Evolutionary conservation across 2,329 filamentous ascomycete species (phyloP).

Genomic region (Fusarium chuoi): DNA sequence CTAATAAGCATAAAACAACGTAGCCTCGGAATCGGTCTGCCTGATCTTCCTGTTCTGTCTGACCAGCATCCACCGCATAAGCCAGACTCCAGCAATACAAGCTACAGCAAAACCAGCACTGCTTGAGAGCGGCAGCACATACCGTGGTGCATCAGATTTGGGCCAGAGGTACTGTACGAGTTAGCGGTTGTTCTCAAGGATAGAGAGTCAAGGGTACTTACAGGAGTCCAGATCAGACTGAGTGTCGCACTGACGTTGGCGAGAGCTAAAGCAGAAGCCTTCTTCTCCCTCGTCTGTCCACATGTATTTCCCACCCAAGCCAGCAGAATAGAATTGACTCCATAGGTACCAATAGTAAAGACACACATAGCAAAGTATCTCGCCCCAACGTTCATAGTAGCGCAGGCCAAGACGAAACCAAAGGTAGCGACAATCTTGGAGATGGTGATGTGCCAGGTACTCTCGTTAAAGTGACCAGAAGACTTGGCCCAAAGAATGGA

Average conservation of each 20-base stretch:
- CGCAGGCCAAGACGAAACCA: constrained; percentile 40
- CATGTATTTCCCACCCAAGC: constrained; percentile 55
- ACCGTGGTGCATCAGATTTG: constrained; percentile 33
- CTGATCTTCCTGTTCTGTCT: constrained; percentile 43
- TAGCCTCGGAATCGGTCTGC: constrained; percentile 37
- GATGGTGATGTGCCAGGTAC: constrained; percentile 30
- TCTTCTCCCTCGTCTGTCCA: constrained; percentile 60
- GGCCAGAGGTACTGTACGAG: constrained; percentile 32
- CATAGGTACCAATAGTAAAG: constrained; percentile 49
- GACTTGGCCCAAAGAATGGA: constrained; percentile 38
- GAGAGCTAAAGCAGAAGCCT: constrained; percentile 54
- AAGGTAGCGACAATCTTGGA: constrained; percentile 53
- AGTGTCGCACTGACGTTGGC: constrained; percentile 36
- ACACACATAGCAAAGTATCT: constrained; percentile 49
- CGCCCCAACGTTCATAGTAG: constrained; percentile 39
- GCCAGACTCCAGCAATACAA: constrained; percentile 47
- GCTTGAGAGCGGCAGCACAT: constrained; percentile 31
- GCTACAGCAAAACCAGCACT: constrained; percentile 46
- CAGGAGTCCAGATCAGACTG: constrained; percentile 37
- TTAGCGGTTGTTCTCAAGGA: not conserved
- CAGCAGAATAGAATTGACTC: constrained; percentile 57
- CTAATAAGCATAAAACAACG: constrained; percentile 40
- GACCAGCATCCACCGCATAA: constrained; percentile 42
- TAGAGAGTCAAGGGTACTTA: not conserved
- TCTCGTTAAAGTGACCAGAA: constrained; percentile 36